phyloP scores from a whole-genome alignment of 1,284 basidiomycete species.

The Calocybe gambosa region DNA sequence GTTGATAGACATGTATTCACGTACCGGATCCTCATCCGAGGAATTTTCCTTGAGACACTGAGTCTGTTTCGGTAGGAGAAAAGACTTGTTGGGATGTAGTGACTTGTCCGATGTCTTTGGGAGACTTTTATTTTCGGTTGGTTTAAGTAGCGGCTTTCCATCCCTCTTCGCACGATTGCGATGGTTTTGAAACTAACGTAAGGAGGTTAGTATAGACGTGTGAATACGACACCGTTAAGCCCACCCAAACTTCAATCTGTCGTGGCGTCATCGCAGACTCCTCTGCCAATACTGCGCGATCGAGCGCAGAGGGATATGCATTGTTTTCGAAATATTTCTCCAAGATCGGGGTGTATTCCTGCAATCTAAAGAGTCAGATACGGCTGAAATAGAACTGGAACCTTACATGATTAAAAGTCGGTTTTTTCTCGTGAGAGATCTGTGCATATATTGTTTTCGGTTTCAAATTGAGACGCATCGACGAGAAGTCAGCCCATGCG shows the following conservation, averaged over 20 bases:
- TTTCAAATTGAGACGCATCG: background rate
- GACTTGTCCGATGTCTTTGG: slow-evolving; percentile 16
- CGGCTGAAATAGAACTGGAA: background rate
- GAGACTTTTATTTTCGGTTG: slow-evolving; percentile 12
- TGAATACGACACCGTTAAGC: background rate
- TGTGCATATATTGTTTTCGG: background rate
- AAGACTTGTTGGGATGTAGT: slow-evolving; percentile 13
- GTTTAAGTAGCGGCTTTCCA: slow-evolving; percentile 14
- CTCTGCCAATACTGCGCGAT: slow-evolving; percentile 37
- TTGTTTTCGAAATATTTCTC: slow-evolving; percentile 47
- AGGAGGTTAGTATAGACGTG: background rate
- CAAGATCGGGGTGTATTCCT: slow-evolving; percentile 43
- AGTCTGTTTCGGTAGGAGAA: slow-evolving; percentile 8
- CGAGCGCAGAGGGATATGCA: slow-evolving; percentile 40
- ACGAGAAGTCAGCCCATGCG: slow-evolving; percentile 4
- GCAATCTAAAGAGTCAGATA: background rate
- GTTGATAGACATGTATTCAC: background rate
- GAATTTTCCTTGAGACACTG: background rate
- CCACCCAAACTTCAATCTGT: slow-evolving; percentile 53
- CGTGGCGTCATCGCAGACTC: slow-evolving; percentile 40
- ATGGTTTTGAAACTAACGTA: slow-evolving; percentile 45
- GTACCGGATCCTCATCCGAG: slow-evolving; percentile 3
- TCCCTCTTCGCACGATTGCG: slow-evolving; percentile 33
- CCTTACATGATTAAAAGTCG: slow-evolving; percentile 14
- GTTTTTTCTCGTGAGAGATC: background rate